phyloP scores from a whole-genome alignment of 164 flowering plant genomes.

The Annona cherimola region DNA sequence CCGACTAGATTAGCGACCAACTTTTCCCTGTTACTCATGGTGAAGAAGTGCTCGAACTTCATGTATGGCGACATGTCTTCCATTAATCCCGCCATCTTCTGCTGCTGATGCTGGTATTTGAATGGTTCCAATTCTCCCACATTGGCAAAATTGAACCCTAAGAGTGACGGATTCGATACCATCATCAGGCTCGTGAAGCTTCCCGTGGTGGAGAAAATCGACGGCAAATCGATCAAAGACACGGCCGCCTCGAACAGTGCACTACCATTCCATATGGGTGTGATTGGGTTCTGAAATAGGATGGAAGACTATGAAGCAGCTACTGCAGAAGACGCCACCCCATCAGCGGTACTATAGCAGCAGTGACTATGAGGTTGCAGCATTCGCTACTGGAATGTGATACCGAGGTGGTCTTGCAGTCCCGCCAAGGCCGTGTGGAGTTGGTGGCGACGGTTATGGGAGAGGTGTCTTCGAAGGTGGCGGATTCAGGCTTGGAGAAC shows the following conservation, averaged over 20 bases:
- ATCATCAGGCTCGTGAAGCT: slow-evolving; percentile 51
- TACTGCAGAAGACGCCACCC: background rate
- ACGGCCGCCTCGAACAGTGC: slow-evolving; percentile 17
- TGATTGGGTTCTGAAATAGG: slow-evolving; percentile 20
- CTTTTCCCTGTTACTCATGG: too few relatives aligned
- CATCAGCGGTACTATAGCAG: slow-evolving; percentile 15
- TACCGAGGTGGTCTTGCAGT: slow-evolving; percentile 1
- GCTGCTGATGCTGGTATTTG: slow-evolving; percentile 17
- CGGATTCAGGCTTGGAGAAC: slow-evolving; percentile 17
- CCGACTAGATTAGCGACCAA: too few relatives aligned
- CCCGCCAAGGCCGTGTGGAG: background rate
- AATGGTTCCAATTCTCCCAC: slow-evolving; percentile 12
- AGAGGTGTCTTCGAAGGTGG: background rate
- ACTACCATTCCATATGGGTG: slow-evolving; percentile 9
- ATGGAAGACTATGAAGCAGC: slow-evolving; percentile 23
- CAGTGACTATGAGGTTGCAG: slow-evolving; percentile 27
- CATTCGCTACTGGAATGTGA: slow-evolving; percentile 45
- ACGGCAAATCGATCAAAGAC: slow-evolving; percentile 12
- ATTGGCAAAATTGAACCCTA: slow-evolving; percentile 23
- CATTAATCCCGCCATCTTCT: slow-evolving; percentile 6
- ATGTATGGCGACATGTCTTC: slow-evolving; percentile 13
- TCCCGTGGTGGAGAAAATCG: slow-evolving; percentile 39
- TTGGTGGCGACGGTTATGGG: background rate
- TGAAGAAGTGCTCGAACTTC: too few relatives aligned
- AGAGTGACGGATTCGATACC: slow-evolving; percentile 21